phyloP scores from a whole-genome alignment of 257 asterid genomes.

The Ilex asprella region DNA sequence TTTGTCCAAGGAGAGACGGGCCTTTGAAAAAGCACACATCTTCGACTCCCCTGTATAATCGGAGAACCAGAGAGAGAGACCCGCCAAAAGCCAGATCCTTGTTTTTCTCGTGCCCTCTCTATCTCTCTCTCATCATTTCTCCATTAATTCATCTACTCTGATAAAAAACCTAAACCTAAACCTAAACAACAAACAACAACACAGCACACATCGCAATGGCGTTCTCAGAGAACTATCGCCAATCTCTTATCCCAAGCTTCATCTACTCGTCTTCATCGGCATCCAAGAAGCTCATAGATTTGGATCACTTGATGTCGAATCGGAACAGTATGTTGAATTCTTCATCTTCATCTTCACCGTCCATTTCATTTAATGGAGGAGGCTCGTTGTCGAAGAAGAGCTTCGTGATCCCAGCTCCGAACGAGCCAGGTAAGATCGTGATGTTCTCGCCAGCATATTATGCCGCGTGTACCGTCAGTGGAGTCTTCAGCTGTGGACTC shows the following conservation, averaged over 20 bases:
- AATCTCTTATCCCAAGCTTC: background rate
- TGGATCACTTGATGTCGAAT: background rate
- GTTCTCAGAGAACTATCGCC: background rate
- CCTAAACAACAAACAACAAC: no score
- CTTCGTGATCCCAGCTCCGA: conserved; percentile 52
- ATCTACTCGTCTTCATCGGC: background rate
- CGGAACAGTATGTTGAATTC: background rate
- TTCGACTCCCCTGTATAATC: no score
- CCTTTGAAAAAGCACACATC: no score
- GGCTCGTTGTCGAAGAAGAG: background rate
- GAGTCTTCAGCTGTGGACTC: conserved; percentile 58
- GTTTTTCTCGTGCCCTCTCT: no score
- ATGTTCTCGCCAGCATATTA: conserved; percentile 69
- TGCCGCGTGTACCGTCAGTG: conserved; percentile 56
- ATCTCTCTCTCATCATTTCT: no score
- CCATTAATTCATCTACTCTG: no score
- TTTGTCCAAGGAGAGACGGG: no score
- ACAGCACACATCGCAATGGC: background rate
- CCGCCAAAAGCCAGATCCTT: no score
- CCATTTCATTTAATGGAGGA: conserved; percentile 9
- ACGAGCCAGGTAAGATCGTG: conserved; percentile 44
- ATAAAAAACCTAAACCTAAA: no score
- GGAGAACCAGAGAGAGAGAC: no score
- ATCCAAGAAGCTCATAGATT: background rate
- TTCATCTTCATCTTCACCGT: conserved; percentile 3